Base-by-base conservation (phyloP, 495 filamentous ascomycete genomes). In the Rhizodiscina lignyota region DNA sequence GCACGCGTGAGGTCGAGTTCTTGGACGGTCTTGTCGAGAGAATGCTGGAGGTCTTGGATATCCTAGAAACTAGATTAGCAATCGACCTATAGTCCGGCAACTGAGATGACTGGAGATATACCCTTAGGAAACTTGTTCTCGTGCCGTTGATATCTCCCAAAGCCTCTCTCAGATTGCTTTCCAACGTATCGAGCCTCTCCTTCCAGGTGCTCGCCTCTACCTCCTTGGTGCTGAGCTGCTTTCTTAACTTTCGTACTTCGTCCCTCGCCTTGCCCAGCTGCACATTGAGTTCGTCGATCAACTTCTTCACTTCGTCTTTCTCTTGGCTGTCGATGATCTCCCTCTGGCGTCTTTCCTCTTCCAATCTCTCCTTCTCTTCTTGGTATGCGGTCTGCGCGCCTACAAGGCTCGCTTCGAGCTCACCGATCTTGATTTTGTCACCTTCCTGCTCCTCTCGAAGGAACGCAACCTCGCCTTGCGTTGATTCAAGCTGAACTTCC, bases 401-500 rank as follows among this genome's bases (percentile, higher is more conserved):
- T 52, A 82, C 80, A 11, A 94, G 60, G 17, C 74, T 70, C 6
- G 77, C 77, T 48, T 94, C 83, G 3, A 96, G 62, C 44, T 94
- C 82, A 16, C 89, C 84, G 44, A 96, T 97, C 54, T 83, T 83
- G 50, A 97, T 94, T 68, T 96, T 97, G 55, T 97, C 91, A 23
- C 70, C 75, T 54, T 97, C 89, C 61, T 96, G 89, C 60, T 97
- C 89, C 49, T 97, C 91, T 4, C 91, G 74, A 18, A 97, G 52
- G 70, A 97, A 97, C 0, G 79, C 72, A 52, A 96, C 92, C 56
- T 97, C 89, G 33, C 76, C 77, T 50, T 94, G 86, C 39, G 76
- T 77, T 3, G 81, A 89, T 59, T 97, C 89, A 35, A 83, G 75
- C 55, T 96, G 85, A 33, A 97, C 81, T 5, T 75, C 77, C 8